Evolutionary conservation across 73 alveolate genomes (phyloP), one percentile per base, ranked within the genome.

Genomic region (Paramecium biaurelia): DNA sequence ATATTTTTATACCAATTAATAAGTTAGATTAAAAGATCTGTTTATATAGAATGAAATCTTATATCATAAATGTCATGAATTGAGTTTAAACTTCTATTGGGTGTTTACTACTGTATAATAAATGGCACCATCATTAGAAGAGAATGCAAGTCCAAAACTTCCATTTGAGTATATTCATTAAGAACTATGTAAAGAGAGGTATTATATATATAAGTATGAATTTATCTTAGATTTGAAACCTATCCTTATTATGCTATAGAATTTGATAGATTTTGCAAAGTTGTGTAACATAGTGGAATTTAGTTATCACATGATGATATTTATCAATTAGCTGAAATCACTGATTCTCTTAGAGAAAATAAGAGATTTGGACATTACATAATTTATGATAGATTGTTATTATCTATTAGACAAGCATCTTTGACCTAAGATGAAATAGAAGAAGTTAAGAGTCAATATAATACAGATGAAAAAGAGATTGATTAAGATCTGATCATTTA

Each of bases 101-200:
- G 82, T 89, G 21, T 70, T 89, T 63, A 70, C 92, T n/a, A 70
- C 94, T 1, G 68, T 89, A 20, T 34, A 38, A 72, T 89, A 89
- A 89, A 42, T 89, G 37, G 85, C 94, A 68, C 94, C 94, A 7
- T 85, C 94, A 5, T 70, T 89, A 5, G 94, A 89, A 70, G 94
- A 89, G 43, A 89, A 70, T 89, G 89, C 85, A 21, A 42, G 56
- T 23, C 70, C 94, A 7, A 70, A 58, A 43, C 92, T 89, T 12
- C 92, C 85, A 20, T 89, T 89, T 45, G 90, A 79, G 10, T 79
- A 79, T 79, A 9, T 79, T 10, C 90, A 79, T 79, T 24, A 79
- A 79, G 90, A 79, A 45, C 10, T 79, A 20, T 47, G 7, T 24
- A 79, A 26, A 34, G 90, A 79, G 30, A 79, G 84, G 84, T 63